Evolutionary conservation across 371 early-diverging fungal genomes (phyloP).

Genomic region (Blakeslea trispora): DNA sequence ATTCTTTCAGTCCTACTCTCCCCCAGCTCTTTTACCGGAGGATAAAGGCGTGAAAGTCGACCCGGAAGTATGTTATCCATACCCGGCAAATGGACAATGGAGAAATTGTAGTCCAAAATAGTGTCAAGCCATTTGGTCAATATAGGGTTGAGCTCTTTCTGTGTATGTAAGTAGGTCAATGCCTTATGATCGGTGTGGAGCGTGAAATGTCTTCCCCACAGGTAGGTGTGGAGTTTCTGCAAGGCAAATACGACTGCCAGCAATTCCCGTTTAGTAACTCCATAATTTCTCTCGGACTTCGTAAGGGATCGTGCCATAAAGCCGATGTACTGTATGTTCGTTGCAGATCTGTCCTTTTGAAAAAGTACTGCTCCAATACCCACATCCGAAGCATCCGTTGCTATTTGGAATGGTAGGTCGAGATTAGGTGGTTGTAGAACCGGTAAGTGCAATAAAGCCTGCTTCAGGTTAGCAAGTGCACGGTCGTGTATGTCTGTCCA

Average conservation of each 20-base stretch:
- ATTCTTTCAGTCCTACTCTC: too few species aligned
- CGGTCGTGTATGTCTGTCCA: too few species aligned
- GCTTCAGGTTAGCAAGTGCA: too few species aligned
- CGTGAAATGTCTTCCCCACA: constrained; percentile 28
- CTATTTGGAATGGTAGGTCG: too few species aligned
- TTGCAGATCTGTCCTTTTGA: too few species aligned
- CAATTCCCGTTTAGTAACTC: constrained; percentile 2
- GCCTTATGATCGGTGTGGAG: constrained; percentile 25
- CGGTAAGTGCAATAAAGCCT: too few species aligned
- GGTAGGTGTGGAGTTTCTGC: constrained; percentile 29
- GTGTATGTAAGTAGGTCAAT: constrained; percentile 20
- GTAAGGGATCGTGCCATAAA: too few species aligned
- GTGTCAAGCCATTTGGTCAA: constrained; percentile 27
- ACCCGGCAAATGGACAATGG: constrained; percentile 25
- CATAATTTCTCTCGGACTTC: constrained; percentile 1
- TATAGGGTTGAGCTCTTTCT: constrained; percentile 24
- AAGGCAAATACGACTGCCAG: constrained; percentile 23
- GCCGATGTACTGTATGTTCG: too few species aligned
- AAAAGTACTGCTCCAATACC: too few species aligned
- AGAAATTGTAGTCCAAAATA: constrained; percentile 26
- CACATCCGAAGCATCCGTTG: too few species aligned
- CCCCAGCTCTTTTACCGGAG: too few species aligned
- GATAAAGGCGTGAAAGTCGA: constrained; percentile 19
- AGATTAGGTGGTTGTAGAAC: too few species aligned
- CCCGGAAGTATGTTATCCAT: constrained; percentile 23